These are phyloP conservation scores for Xylaria flabelliformis DNA, from an alignment of 495 filamentous ascomycete species.

Conservation along the genomic window DNA sequence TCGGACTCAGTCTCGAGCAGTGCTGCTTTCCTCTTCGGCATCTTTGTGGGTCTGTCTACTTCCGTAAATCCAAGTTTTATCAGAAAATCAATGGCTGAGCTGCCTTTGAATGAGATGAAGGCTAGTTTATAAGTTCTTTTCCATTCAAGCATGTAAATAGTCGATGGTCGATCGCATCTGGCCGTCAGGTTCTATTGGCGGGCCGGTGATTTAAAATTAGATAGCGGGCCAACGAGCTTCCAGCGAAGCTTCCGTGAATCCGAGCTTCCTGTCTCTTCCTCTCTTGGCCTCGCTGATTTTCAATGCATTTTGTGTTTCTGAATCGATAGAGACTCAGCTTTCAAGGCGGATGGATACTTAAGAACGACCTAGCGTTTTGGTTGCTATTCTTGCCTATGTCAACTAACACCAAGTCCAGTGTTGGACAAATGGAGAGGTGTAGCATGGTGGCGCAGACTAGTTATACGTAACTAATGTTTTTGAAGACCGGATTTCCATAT, in stretches of 20 bases:
- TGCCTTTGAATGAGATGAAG: neutral
- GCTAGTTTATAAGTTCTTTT: neutral
- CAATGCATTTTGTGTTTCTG: neutral
- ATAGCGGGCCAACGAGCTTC: neutral
- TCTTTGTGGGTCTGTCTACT: constrained; percentile 20
- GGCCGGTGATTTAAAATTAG: constrained; percentile 9
- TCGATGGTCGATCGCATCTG: constrained; percentile 1
- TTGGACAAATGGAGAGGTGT: neutral
- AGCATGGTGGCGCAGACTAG: neutral
- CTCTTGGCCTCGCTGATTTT: neutral
- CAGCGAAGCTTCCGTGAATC: neutral
- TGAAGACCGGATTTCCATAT: neutral
- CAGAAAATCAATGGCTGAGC: neutral
- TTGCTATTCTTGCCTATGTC: neutral
- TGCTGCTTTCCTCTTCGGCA: constrained; percentile 50
- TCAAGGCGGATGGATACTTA: neutral
- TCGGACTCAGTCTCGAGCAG: constrained; percentile 28
- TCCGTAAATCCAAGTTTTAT: neutral
- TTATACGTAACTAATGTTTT: neutral
- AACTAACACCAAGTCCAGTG: neutral
- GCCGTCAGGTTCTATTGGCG: constrained; percentile 10
- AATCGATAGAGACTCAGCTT: neutral
- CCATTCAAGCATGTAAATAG: neutral
- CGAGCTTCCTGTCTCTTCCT: neutral
- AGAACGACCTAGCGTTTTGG: neutral